Evolutionary conservation across 1,139 yeast species (phyloP), one percentile per base, ranked within the genome.

Genomic region (Blastobotrys petasosporus): DNA sequence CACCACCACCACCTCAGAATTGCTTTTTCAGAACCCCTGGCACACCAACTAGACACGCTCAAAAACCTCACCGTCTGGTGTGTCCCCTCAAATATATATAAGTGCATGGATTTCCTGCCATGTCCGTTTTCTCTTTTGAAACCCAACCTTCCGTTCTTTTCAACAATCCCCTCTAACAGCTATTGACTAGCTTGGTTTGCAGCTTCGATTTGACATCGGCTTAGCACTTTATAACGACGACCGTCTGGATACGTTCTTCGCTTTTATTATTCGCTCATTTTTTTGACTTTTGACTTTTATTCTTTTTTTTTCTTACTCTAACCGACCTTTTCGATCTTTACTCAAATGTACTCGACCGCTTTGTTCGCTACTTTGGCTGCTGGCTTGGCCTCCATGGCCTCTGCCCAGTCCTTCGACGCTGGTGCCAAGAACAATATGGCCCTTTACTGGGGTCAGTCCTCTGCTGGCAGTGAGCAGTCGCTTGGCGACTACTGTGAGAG

Each of bases 381-480:
- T 38, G 47, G 47, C 35, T 33, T 47, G 42, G 47, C 47, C 20
- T 25, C 44, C n/a, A 29, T 25, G 25, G 49, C 47, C 16, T 33
- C 39, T 17, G 51, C 54, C 12, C 25, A 20, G 7, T 50, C 52
- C 9, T 49, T 44, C 30, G 50, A 53, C 39, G 46, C 47, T 44
- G 39, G 46, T 13, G 44, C 47, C n/a, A 38, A 49, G 28, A 32
- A 45, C 36, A 80, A 82, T 55, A 13, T 85, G 39, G 95, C 82
- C 13, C 75, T 84, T 7, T 88, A 87, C 68, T 88, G 96, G 96
- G 97, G 97, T 42, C 97, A 88, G 67, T 77, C 78, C 59, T 79
- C 92, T n/a, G 84, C 78, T 28, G 68, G 68, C 30, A 58, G 75
- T 39, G 94, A 86, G 65, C 69, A 77, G 54, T 64, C 76, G 9